These are phyloP conservation scores for Aspergillus sp. DNA, from an alignment of 2,329 filamentous ascomycete genomes.

Conservation along the genomic window DNA sequence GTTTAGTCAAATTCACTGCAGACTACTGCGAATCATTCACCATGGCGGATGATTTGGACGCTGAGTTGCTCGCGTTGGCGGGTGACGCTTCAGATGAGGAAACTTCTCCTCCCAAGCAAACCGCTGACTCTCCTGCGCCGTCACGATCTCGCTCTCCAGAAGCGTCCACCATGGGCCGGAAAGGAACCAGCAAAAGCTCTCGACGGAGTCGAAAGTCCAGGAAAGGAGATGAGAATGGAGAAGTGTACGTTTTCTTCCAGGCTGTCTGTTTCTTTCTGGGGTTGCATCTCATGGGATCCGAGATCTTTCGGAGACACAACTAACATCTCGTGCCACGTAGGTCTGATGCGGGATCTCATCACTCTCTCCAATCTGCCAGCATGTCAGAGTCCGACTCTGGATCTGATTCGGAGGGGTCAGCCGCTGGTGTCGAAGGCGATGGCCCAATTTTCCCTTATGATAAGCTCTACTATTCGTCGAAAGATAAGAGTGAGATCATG, in stretches of 20 bases:
- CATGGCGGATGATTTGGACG: constrained; percentile 80
- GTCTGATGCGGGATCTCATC: constrained; percentile 48
- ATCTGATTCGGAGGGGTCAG: constrained; percentile 55
- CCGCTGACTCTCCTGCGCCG: constrained; percentile 45
- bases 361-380: constrained; percentile 67
- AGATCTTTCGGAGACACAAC: constrained; percentile 1
- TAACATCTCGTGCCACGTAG: constrained; percentile 36
- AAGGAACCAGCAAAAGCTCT: constrained; percentile 34
- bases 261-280: constrained; percentile 6
- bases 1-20: constrained; percentile 4
- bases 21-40: constrained; percentile 20
- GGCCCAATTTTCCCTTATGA: constrained; percentile 69
- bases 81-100: constrained; percentile 55
- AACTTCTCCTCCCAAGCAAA: constrained; percentile 47
- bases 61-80: constrained; percentile 86
- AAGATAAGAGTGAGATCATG: constrained; percentile 72
- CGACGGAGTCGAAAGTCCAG: constrained; percentile 40
- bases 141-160: constrained; percentile 44
- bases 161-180: constrained; percentile 41
- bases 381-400: constrained; percentile 87
- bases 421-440: constrained; percentile 35
- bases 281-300: neutral
- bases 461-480: constrained; percentile 66
- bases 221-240: constrained; percentile 67
- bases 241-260: constrained; percentile 58